These are phyloP conservation scores for Trichophyton rubrum DNA, from an alignment of 2,329 filamentous ascomycete species.

Conservation along the genomic window DNA sequence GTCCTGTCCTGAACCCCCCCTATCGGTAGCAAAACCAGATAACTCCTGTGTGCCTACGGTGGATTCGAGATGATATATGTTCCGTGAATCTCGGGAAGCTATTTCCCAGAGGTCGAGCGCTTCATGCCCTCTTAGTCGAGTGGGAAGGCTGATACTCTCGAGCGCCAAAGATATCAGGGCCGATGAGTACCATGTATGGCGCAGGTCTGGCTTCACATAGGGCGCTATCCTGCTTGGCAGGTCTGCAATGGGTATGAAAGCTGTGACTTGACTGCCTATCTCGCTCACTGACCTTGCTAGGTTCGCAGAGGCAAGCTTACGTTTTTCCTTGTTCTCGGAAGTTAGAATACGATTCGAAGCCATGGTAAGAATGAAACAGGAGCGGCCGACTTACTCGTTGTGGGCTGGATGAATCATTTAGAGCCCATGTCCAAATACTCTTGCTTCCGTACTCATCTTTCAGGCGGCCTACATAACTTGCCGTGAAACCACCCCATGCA, in stretches of 20 bases:
- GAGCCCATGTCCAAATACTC: conserved; percentile 74
- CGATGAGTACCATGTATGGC: conserved; percentile 67
- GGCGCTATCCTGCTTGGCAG: conserved; percentile 45
- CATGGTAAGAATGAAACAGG: conserved; percentile 27
- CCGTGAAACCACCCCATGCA: conserved; percentile 68
- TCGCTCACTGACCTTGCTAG: conserved; percentile 58
- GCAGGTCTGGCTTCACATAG: conserved; percentile 47
- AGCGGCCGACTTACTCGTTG: conserved; percentile 8
- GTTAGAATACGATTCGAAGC: not conserved
- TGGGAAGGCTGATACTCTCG: conserved; percentile 66
- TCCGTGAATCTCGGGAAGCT: conserved; percentile 55
- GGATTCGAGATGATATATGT: conserved; percentile 62
- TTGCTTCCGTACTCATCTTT: conserved; percentile 86
- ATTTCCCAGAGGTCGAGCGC: conserved; percentile 39
- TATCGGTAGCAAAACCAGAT: not conserved
- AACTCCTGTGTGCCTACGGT: conserved; percentile 34
- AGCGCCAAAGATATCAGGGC: conserved; percentile 63
- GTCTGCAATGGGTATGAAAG: conserved; percentile 63
- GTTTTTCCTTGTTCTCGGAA: conserved; percentile 36
- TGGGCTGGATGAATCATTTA: conserved; percentile 39
- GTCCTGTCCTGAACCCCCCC: no score
- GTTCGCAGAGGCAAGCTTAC: conserved; percentile 56
- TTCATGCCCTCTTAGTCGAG: conserved; percentile 39
- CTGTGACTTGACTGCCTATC: conserved; percentile 57
- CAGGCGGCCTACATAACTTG: conserved; percentile 61